phyloP scores from a whole-genome alignment of 345 rosid genomes.

The Eucalyptus cloeziana region DNA sequence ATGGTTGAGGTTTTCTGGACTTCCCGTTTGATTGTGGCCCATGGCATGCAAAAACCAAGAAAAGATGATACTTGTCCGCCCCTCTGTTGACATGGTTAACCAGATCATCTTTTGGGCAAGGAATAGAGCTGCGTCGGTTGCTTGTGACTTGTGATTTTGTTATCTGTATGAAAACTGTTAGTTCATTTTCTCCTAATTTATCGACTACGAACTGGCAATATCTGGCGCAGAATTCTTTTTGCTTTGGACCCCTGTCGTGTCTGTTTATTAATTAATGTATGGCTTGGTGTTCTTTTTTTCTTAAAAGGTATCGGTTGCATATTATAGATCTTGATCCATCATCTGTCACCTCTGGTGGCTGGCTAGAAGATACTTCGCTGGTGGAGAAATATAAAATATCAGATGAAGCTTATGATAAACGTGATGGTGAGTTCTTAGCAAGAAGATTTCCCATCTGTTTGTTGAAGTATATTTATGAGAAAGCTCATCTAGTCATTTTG shows the following conservation, averaged over 20 bases:
- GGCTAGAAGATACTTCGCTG: constrained; percentile 89
- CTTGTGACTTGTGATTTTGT: neutral
- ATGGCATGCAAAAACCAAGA: neutral
- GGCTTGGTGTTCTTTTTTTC: neutral
- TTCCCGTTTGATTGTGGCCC: neutral
- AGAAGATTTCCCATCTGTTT: neutral
- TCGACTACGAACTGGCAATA: neutral
- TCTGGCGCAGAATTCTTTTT: neutral
- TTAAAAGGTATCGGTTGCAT: constrained; percentile 60
- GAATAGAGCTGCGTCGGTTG: neutral
- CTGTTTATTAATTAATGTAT: neutral
- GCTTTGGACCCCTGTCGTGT: neutral
- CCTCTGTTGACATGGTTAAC: neutral
- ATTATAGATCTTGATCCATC: constrained; percentile 82
- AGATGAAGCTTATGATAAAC: constrained; percentile 74
- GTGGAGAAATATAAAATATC: constrained; percentile 82
- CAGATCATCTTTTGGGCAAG: neutral
- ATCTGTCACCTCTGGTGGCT: constrained; percentile 84
- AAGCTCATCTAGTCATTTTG: neutral
- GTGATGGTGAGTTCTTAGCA: constrained; percentile 26
- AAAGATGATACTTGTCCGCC: neutral
- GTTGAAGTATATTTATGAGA: neutral
- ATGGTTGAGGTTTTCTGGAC: neutral
- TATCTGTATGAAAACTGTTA: neutral
- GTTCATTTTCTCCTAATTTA: neutral